Evolutionary conservation across 768 basidiomycete species (phyloP).

Genomic region (Boletus huronensis): DNA sequence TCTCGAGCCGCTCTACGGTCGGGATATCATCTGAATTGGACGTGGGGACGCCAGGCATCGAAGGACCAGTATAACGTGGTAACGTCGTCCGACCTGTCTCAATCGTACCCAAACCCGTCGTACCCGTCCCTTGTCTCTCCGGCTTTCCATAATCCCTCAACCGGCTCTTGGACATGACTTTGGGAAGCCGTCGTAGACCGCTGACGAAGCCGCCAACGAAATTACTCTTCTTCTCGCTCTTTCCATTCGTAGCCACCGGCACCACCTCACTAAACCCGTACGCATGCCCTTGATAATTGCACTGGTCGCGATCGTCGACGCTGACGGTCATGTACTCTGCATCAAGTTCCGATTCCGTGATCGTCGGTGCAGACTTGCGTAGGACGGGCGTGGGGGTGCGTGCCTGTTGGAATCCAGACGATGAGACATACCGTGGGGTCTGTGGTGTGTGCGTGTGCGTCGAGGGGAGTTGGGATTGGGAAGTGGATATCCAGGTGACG

Average conservation of each 20-base stretch:
- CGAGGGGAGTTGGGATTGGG: conserved; percentile 26
- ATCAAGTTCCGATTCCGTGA: conserved; percentile 31
- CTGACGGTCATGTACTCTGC: conserved; percentile 35
- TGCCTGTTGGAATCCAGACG: conserved; percentile 19
- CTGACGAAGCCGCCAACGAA: conserved; percentile 31
- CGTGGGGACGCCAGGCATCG: conserved; percentile 15
- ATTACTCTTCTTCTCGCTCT: conserved; percentile 29
- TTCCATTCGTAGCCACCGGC: conserved; percentile 21
- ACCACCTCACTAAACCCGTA: conserved; percentile 26
- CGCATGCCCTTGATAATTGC: conserved; percentile 15
- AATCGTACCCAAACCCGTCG: not conserved
- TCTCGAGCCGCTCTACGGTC: conserved; percentile 27
- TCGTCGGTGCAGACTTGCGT: conserved; percentile 29
- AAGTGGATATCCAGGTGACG: conserved; percentile 31
- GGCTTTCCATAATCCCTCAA: conserved; percentile 25
- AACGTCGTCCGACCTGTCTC: conserved; percentile 12
- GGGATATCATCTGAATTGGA: conserved; percentile 30
- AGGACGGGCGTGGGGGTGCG: conserved; percentile 28
- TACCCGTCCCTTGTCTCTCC: conserved; percentile 17
- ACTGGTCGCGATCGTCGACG: conserved; percentile 23
- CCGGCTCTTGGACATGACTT: conserved; percentile 33
- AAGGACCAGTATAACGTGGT: conserved; percentile 23
- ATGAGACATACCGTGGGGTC: conserved; percentile 21
- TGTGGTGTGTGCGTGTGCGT: conserved; percentile 29
- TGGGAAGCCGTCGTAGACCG: conserved; percentile 30